Base-by-base conservation (phyloP, 805 yeast species). In the Brettanomyces bruxellensis region DNA sequence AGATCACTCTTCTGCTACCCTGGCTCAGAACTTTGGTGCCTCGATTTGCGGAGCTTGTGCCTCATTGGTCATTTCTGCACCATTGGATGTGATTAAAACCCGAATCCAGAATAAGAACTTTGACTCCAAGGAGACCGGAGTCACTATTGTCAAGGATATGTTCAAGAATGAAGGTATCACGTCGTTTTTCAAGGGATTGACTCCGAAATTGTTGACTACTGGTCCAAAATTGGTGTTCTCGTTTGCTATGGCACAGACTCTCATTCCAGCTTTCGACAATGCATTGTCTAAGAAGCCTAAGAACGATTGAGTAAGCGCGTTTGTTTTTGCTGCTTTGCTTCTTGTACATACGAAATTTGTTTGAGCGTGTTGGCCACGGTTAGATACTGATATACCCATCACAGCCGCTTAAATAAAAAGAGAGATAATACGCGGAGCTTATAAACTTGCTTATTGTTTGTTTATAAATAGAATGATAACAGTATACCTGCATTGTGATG, bases 191-290 rank as follows among this genome's bases (percentile, higher is more conserved):
- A 91, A 91, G 72, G 99, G 99, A 40, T 78, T 93, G 62, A 86
- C 95, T 49, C 99, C 99, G 51, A 93, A 93, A 70, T 77, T 93
- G 61, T 77, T 93, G 66, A 93, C 99, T 43, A 90, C 99, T 34
- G 99, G 99, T 55, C 99, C 99, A 47, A 93, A 93, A 72, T 78
- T 93, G 60, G 99, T 93, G 46, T 93, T 93, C 67, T 87, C 96
- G n/a, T 91, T 91, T 63, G 99, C 99, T 8, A 71, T 91, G 66
- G 99, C 99, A 40, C 99, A 91, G 72, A 77, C 96, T 38, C 79
- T 93, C 72, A 93, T 93, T 56, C 99, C 99, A 50, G 95, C 95
- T 50, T 89, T 90, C 59, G 99, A 93, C 67, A 79, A 79, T 55
- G 55, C 83, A 48, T 66, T 87, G 53, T 12, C 41, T 22, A n/a